Percentiles rank a stretch among this genome's conserved stretches.
Conservation (phyloP, 345 rosid species). For the Arabis hirsuta region DNA sequence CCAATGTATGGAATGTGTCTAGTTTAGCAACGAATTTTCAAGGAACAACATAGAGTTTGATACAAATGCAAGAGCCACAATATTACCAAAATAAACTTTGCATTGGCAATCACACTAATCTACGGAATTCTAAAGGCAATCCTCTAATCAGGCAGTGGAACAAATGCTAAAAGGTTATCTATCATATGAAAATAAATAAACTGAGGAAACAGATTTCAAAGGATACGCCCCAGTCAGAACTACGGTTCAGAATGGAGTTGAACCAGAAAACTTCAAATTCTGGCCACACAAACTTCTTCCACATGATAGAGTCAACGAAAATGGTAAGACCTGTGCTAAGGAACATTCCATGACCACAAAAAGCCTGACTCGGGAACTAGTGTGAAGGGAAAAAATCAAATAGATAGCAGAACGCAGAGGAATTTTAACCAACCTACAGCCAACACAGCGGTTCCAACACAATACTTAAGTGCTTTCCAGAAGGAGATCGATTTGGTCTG, state of each 20-base stretch:
- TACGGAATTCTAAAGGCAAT: slow-evolving; percentile 19
- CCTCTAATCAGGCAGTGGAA: background rate
- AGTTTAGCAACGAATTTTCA: slow-evolving; percentile 43
- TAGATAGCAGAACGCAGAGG: slow-evolving; percentile 10
- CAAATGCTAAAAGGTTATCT: background rate
- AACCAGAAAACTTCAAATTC: slow-evolving; percentile 98
- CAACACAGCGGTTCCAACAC: slow-evolving; percentile 56
- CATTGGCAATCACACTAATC: slow-evolving; percentile 14
- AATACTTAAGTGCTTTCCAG: slow-evolving; percentile 64
- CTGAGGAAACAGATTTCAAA: slow-evolving; percentile 25
- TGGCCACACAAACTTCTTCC: slow-evolving; percentile 88
- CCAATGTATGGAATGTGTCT: slow-evolving; percentile 92
- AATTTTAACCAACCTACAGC: slow-evolving; percentile 63
- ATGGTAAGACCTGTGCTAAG: slow-evolving; percentile 72
- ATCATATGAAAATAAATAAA: slow-evolving; percentile 18
- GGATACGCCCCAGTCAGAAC: slow-evolving; percentile 99
- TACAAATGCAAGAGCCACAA: slow-evolving; percentile 9
- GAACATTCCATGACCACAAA: slow-evolving; percentile 40
- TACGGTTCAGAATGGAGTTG: slow-evolving; percentile 91
- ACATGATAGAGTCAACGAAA: slow-evolving; percentile 85
- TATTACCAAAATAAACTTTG: slow-evolving; percentile 6
- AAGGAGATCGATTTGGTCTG: slow-evolving; percentile 83
- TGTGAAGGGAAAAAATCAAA: slow-evolving; percentile 23
- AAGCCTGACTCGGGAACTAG: slow-evolving; percentile 27
- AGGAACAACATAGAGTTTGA: slow-evolving; percentile 44